Evolutionary conservation across 257 asterid genomes (phyloP), one percentile per base, ranked within the genome.

Genomic region (Cinchona pubescens): DNA sequence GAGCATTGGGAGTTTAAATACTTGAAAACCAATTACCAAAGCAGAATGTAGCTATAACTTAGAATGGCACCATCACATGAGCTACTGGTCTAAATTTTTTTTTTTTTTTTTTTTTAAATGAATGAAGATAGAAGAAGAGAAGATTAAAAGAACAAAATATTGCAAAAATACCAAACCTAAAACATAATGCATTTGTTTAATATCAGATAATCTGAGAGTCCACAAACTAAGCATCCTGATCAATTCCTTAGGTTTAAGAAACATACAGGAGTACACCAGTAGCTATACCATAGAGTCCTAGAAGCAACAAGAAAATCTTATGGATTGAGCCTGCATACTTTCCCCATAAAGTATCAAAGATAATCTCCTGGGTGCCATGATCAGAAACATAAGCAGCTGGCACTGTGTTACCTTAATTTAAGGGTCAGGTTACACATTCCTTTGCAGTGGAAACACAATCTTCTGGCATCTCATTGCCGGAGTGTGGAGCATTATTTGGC

Each of bases 391-490:
- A 59, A 61, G 68, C 38, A 67, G 40, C 69, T 40, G 65, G 65
- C 10, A 15, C 71, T 56, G 60, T 68, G 64, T 67, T 82, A 93
- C 96, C 93, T 90, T 82, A 82, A 69, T 68, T 78, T 74, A 75
- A 72, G 68, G 71, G 73, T 60, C 78, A 80, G 46, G 80, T 72
- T 63, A 68, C 67, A 67, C 82, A 80, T 73, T 85, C 89, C 86
- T 75, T 73, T 65, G 79, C 82, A 21, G 83, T 82, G 23, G 85
- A 79, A 71, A 75, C 83, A 74, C 66, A 77, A 79, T 74, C 88
- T 62, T 75, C 82, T 49, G 81, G 81, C 75, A 75, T 46, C 56
- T 82, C 84, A 70, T 76, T 79, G 75, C 78, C 72, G 72, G 75
- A 68, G 45, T 72, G 67, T 29, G 81, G 53, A 21, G 72, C 79